These are phyloP conservation scores for Spizellomyces punctatus DNA, from an alignment of 192 early-diverging fungal species.

Conservation along the genomic window DNA sequence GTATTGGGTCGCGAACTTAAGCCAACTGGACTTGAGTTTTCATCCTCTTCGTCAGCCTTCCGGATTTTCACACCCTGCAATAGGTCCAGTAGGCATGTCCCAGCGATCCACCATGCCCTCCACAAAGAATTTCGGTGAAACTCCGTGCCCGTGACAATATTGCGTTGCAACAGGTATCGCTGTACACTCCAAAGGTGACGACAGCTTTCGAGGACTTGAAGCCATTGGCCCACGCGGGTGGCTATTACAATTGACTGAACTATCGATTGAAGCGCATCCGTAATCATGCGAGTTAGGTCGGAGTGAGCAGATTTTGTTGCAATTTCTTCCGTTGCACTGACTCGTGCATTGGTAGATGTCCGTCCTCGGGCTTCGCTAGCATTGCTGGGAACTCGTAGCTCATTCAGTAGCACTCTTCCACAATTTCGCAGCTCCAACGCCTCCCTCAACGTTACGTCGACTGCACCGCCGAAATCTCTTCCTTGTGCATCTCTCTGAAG, in stretches of 20 bases:
- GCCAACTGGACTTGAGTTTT: neutral
- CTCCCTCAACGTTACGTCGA: constrained; percentile 7
- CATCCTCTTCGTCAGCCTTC: constrained; percentile 11
- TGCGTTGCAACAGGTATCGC: constrained; percentile 14
- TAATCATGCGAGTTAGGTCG: constrained; percentile 18
- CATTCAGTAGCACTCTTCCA: constrained; percentile 18
- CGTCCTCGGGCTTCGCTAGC: neutral
- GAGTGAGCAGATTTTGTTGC: neutral
- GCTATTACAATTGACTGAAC: constrained; percentile 48
- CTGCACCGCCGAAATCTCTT: constrained; percentile 1
- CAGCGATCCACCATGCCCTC: constrained; percentile 42
- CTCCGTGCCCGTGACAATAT: constrained; percentile 27
- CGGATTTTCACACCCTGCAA: constrained; percentile 29
- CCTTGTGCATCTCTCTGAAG: constrained; percentile 26
- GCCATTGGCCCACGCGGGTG: constrained; percentile 33
- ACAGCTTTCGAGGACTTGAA: constrained; percentile 31
- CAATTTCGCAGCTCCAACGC: constrained; percentile 25
- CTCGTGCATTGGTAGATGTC: neutral
- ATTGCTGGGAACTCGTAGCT: neutral
- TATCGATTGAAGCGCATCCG: constrained; percentile 44
- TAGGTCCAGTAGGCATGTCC: constrained; percentile 39
- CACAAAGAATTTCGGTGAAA: constrained; percentile 40
- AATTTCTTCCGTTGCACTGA: neutral
- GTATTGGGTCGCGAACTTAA: constrained; percentile 7
- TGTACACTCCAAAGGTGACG: constrained; percentile 39